Evolutionary conservation across 768 basidiomycete species (phyloP), one percentile per base, ranked within the genome.

Genomic region (Lactifluus volemus): DNA sequence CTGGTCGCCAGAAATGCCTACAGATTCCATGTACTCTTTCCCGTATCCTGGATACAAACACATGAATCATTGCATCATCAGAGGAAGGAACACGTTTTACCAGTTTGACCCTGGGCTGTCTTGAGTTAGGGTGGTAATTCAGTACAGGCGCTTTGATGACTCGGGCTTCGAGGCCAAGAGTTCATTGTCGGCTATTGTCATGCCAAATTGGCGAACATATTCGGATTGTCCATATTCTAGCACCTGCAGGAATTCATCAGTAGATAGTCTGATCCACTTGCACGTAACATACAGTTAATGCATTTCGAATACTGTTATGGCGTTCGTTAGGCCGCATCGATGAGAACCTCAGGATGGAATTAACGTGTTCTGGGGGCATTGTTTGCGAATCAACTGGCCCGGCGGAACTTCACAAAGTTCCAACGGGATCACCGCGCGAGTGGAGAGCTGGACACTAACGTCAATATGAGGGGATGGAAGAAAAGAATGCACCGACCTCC

Each of bases 11-110:
- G 25, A 44, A 14, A 51, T n/a, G 12, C 74, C 50, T 54, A 84
- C 89, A 91, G 87, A 58, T 91, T 92, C 89, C 89, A 92, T 0
- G 81, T 71, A 4, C 89, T 89, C 52, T 88, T 81, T 5, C 70
- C 72, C 0, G 86, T 86, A 32, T 70, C 70, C 85, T 88, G 63
- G 30, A 51, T 1, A 49, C n/a, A 53, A 21, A 53, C n/a, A 48
- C 12, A 15, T 30, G 17, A 10, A 48, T 25, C 17, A 39, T 30
- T 34, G 5, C 56, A 15, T 29, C 47, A 63, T 25, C 30, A 19
- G 8, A 57, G 32, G 34, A 58, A 34, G 29, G 25, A 39, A 56
- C 5, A 72, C 84, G n/a, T n/a, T n/a, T 64, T 66, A 86, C 86
- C 10, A 45, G 44, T 45, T 19, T 4, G 14, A 88, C 81, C 5